A percentile compares a stretch with the other conserved stretches of the same genome.
These are phyloP conservation scores for Polytrichum formosum DNA, from an alignment of 225 moss, liverwort and hornwort species.

Conservation along the genomic window DNA sequence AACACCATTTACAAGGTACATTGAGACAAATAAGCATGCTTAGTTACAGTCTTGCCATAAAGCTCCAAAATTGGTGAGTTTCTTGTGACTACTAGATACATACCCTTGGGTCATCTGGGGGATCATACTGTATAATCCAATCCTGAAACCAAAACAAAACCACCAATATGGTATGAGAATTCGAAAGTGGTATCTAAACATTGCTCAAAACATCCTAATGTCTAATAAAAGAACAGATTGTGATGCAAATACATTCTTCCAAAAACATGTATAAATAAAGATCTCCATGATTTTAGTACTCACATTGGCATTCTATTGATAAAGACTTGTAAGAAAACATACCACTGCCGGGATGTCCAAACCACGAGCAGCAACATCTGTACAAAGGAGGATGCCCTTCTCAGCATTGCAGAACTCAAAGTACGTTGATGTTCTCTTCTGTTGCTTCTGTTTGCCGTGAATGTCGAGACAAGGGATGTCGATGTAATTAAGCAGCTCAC, in stretches of 20 bases:
- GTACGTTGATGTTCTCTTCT: slow-evolving; percentile 92
- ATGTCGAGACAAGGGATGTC: slow-evolving; percentile 97
- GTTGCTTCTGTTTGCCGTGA: slow-evolving; percentile 99
- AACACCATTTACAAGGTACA: background rate
- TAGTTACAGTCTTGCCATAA: too few species aligned
- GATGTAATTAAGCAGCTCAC: slow-evolving; percentile 88
- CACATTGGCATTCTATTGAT: background rate
- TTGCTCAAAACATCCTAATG: too few species aligned
- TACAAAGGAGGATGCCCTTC: slow-evolving; percentile 96
- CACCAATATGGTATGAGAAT: background rate
- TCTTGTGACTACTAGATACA: background rate
- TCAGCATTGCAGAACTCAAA: slow-evolving; percentile 99
- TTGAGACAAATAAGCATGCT: too few species aligned
- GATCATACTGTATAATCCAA: slow-evolving; percentile 96
- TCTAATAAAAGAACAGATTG: too few species aligned
- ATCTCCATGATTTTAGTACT: too few species aligned
- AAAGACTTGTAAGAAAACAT: slow-evolving; percentile 7
- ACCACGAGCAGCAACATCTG: slow-evolving; percentile 96
- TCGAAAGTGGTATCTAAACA: too few species aligned
- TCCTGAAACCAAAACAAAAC: slow-evolving; percentile 46
- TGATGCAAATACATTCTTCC: too few species aligned
- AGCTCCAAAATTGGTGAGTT: too few species aligned
- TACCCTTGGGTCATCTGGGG: slow-evolving; percentile 94
- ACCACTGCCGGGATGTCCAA: slow-evolving; percentile 97
- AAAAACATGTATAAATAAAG: too few species aligned